Percentiles rank a stretch among this genome's conserved stretches.
These are phyloP conservation scores for Trichoderma sp. DNA, from an alignment of 2,329 filamentous ascomycete genomes.

Conservation along the genomic window DNA sequence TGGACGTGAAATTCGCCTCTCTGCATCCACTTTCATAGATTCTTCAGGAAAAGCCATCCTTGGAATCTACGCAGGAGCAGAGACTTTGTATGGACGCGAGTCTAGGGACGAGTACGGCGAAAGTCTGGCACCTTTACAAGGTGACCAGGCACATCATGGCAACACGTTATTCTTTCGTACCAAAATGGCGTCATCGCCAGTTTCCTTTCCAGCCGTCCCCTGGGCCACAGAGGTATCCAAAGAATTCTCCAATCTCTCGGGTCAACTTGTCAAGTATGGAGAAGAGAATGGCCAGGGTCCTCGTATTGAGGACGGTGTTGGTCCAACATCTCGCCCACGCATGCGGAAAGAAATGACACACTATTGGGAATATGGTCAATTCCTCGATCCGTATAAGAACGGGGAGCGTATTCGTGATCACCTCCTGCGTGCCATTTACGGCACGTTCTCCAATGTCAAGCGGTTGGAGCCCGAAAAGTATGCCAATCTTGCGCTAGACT, in stretches of 20 bases:
- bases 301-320: background rate
- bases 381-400: background rate
- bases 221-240: slow-evolving; percentile 11
- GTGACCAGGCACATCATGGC: background rate
- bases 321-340: background rate
- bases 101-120: background rate
- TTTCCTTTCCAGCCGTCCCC: background rate
- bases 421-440: slow-evolving; percentile 1
- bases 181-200: background rate
- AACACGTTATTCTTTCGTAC: slow-evolving; percentile 13
- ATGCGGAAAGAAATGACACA: background rate
- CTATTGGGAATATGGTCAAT: slow-evolving; percentile 1
- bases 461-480: background rate
- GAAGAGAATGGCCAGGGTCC: background rate
- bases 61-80: background rate
- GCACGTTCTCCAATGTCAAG: slow-evolving; percentile 4
- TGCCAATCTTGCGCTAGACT: background rate
- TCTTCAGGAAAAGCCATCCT: slow-evolving; percentile 4
- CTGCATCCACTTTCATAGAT: background rate
- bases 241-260: background rate
- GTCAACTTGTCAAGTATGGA: slow-evolving; percentile 4
- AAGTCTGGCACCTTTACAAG: background rate
- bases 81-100: background rate
- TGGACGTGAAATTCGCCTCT: background rate
- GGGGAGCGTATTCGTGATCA: background rate